Conservation (phyloP, 139 green algal genomes). For the Eudorina sp. region DNA sequence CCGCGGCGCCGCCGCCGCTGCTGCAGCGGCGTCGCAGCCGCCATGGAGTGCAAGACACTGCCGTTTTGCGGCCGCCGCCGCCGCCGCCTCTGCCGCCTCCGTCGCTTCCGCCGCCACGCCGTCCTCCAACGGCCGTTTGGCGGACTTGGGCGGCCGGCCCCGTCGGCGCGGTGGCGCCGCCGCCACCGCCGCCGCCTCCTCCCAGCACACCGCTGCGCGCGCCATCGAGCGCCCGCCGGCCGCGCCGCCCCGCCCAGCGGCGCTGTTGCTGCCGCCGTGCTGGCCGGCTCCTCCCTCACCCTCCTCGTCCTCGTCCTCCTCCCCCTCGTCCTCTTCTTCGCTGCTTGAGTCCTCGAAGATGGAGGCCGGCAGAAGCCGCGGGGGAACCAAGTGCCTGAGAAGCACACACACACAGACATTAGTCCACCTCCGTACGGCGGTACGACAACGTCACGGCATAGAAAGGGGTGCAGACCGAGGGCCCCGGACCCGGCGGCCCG, state of each 20-base stretch:
- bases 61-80: neutral
- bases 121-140: neutral
- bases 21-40: neutral
- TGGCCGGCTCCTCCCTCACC: neutral
- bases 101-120: neutral
- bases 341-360: conserved; percentile 49
- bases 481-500: no score
- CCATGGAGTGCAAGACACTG: neutral
- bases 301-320: conserved; percentile 7
- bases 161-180: neutral
- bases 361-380: conserved; percentile 28
- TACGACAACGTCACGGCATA: no score
- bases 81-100: neutral
- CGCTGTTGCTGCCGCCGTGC: no score
- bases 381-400: conserved; percentile 56
- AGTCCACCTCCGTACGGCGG: no score
- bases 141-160: neutral
- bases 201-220: neutral
- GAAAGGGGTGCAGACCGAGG: no score
- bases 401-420: no score
- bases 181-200: neutral
- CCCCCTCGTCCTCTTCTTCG: conserved; percentile 33
- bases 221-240: neutral
- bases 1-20: neutral
- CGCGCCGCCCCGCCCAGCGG: no score